A percentile compares a stretch with the other conserved stretches of the same genome.
phyloP scores from a whole-genome alignment of 2,329 filamentous ascomycete genomes.

The Zalaria obscura region DNA sequence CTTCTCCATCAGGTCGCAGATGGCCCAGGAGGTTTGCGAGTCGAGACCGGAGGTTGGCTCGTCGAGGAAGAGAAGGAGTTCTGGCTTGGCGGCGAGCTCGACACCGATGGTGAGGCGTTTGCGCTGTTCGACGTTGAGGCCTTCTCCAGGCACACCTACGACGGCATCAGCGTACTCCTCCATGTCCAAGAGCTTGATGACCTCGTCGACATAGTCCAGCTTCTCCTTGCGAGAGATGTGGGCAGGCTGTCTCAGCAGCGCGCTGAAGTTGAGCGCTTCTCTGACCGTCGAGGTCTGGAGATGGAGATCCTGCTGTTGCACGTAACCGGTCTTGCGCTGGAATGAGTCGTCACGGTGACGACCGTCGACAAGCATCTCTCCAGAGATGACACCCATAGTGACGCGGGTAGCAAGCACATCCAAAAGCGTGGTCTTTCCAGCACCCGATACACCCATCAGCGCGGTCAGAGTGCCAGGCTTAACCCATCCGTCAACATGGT shows the following conservation, averaged over 20 bases:
- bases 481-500: constrained; percentile 84
- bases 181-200: constrained; percentile 86
- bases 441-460: constrained; percentile 81
- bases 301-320: constrained; percentile 86
- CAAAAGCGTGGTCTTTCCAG: constrained; percentile 85
- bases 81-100: constrained; percentile 86
- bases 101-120: constrained; percentile 85
- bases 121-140: constrained; percentile 54
- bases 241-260: constrained; percentile 69
- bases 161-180: constrained; percentile 78
- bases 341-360: constrained; percentile 63
- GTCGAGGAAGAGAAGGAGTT: constrained; percentile 80
- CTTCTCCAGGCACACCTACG: constrained; percentile 81
- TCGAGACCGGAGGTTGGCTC: constrained; percentile 92
- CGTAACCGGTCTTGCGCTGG: constrained; percentile 84
- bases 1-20: constrained; percentile 76
- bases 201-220: constrained; percentile 73
- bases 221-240: constrained; percentile 63
- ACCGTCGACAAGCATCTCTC: constrained; percentile 76
- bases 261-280: constrained; percentile 77
- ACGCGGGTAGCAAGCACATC: constrained; percentile 76
- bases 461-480: constrained; percentile 84
- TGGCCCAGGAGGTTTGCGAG: constrained; percentile 86
- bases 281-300: constrained; percentile 72
- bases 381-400: constrained; percentile 77